Evolutionary conservation across 345 rosid species (phyloP).

Genomic region (Microthlaspi erraticum): DNA sequence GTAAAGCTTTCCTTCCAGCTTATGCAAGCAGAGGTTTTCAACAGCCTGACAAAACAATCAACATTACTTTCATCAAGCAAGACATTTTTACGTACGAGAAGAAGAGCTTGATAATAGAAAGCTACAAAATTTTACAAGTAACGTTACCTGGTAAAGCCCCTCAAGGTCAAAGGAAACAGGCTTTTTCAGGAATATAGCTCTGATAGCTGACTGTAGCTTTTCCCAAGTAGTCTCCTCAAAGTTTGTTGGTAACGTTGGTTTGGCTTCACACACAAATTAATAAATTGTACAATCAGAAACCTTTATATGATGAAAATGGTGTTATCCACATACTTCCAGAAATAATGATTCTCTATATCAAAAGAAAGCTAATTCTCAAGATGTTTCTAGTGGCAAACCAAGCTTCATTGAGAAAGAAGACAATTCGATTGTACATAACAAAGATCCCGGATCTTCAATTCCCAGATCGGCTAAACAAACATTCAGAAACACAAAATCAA

Average conservation of each 20-base stretch:
- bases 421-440: constrained; percentile 7
- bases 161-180: constrained; percentile 76
- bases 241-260: constrained; percentile 79
- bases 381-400: not conserved
- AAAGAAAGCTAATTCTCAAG: not conserved
- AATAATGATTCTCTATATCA: no score
- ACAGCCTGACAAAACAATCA: constrained; percentile 68
- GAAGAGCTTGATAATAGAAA: not conserved
- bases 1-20: constrained; percentile 90
- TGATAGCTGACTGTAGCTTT: constrained; percentile 85
- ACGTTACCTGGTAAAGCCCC: constrained; percentile 78
- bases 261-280: constrained; percentile 56
- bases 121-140: not conserved
- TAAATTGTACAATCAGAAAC: constrained; percentile 18
- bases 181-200: constrained; percentile 88
- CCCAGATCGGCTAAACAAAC: constrained; percentile 3
- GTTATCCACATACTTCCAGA: constrained; percentile 3
- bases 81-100: constrained; percentile 21
- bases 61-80: constrained; percentile 17
- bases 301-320: constrained; percentile 6
- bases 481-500: constrained; percentile 8
- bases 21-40: constrained; percentile 85
- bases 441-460: constrained; percentile 8
- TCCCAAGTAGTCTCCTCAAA: constrained; percentile 96
- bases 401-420: not conserved